Evolutionary conservation across 2,329 filamentous ascomycete species (phyloP), one percentile per base, ranked within the genome.

Genomic region (Fusarium sublunatum): DNA sequence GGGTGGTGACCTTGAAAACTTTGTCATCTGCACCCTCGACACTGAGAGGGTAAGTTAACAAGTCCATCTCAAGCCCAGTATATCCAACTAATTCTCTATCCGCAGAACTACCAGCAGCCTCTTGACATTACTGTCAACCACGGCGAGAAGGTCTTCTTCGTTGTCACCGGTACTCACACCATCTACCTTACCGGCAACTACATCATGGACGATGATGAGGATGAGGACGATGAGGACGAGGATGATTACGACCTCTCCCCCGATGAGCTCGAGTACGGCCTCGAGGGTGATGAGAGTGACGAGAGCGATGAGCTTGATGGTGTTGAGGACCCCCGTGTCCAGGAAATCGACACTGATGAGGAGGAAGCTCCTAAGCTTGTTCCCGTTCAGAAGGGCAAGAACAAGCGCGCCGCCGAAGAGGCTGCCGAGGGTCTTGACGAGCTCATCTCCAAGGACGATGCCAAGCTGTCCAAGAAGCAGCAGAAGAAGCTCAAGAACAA

Each of bases 401-500:
- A 94, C 82, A 97, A 99, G 91, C 93, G 95, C 70, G 80, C 89
- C 38, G 94, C 93, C 42, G 92, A 92, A 72, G 88, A 89, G 50
- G 85, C 79, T 34, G 84, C 78, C 25, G 87, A 89, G 75, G 84
- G 82, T 61, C 89, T 97, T 25, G 93, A 97, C 71, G 91, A 91
- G 66, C 80, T 97, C 77, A 96, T 97, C 73, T 85, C 88, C 77
- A 94, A 95, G 58, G 86, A 87, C 67, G 90, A 93, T 70, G 76
- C 84, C 69, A 93, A 93, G 82, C 85, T 93, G 64, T 93, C 88
- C 86, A 97, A 97, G 86, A 97, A 97, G 84, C 92, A 98, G 79
- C 86, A 91, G 73, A 98, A 99, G 90, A 97, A 97, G 86, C 86
- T 94, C 67, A 96, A 96, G 88, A 97, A 97, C 86, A 98, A 98